Conservation (phyloP, 306 rosid species). For the Prunus mongolica region DNA sequence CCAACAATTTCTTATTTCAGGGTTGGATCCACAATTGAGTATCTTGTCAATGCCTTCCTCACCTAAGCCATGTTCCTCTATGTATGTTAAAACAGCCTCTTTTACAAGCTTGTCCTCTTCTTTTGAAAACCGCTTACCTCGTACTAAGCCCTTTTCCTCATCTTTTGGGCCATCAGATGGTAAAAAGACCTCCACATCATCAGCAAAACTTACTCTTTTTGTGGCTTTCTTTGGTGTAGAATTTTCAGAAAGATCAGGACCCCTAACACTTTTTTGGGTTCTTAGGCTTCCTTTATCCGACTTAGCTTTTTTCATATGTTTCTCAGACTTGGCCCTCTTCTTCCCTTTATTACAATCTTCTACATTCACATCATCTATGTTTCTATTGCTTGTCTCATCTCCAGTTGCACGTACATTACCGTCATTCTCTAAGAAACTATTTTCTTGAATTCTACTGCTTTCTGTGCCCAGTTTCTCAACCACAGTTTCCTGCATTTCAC, state of each 20-base stretch:
- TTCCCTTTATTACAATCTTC: conserved; percentile 7
- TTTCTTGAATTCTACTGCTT: conserved; percentile 2
- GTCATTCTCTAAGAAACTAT: background rate
- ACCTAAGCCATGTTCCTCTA: conserved; percentile 50
- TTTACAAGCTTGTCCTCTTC: conserved; percentile 64
- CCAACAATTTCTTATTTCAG: conserved; percentile 56
- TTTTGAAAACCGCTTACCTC: conserved; percentile 57
- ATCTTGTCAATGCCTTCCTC: conserved; percentile 56
- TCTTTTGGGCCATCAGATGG: conserved; percentile 13
- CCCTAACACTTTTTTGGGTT: conserved; percentile 4
- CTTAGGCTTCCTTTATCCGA: conserved; percentile 7
- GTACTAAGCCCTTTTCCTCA: conserved; percentile 17
- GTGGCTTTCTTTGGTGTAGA: conserved; percentile 18
- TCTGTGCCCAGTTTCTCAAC: conserved; percentile 1
- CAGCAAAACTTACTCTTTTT: conserved; percentile 57
- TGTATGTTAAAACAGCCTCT: conserved; percentile 47
- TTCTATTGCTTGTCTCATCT: background rate
- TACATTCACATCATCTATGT: background rate
- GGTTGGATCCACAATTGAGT: conserved; percentile 30
- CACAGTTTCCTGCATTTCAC: conserved; percentile 9
- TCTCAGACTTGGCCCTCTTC: conserved; percentile 14
- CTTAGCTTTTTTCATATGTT: background rate
- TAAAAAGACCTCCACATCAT: conserved; percentile 48
- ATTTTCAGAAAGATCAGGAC: background rate
- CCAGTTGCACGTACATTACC: background rate